These are phyloP conservation scores for Kodamaea neixiangensis DNA, from an alignment of 805 yeast species.

Conservation along the genomic window DNA sequence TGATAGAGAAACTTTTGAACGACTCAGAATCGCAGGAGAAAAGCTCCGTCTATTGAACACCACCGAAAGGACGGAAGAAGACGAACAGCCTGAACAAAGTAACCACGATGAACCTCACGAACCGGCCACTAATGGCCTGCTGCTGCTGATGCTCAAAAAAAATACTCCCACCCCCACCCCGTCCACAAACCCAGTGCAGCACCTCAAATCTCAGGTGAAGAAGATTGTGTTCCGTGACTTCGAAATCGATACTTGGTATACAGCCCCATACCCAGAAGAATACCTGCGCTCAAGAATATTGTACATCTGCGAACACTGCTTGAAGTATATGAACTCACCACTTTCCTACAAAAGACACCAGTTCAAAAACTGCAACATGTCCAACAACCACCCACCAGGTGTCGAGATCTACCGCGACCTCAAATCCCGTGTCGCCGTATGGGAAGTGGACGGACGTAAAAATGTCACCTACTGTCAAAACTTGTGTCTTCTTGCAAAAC, in stretches of 20 bases:
- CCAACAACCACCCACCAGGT: slow-evolving; percentile 65
- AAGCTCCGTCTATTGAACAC: slow-evolving; percentile 30
- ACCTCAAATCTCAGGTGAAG: slow-evolving; percentile 45
- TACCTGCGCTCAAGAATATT: slow-evolving; percentile 62
- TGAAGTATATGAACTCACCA: slow-evolving; percentile 74
- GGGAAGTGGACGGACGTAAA: slow-evolving; percentile 77
- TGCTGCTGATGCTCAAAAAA: background rate
- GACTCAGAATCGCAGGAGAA: slow-evolving; percentile 41
- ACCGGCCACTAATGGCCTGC: background rate
- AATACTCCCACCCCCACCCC: background rate
- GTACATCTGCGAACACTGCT: slow-evolving; percentile 80
- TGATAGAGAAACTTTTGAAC: slow-evolving; percentile 53
- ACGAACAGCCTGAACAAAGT: background rate
- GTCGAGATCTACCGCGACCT: slow-evolving; percentile 42
- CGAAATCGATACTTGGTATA: slow-evolving; percentile 89
- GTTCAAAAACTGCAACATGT: slow-evolving; percentile 61
- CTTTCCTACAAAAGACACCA: slow-evolving; percentile 69
- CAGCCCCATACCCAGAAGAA: slow-evolving; percentile 91
- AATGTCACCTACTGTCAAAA: slow-evolving; percentile 84
- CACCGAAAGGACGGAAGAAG: background rate
- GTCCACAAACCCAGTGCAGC: slow-evolving; percentile 4
- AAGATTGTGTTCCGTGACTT: slow-evolving; percentile 69
- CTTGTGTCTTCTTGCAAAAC: slow-evolving; percentile 83
- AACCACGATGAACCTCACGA: background rate
- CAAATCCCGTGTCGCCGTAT: slow-evolving; percentile 30